Evolutionary conservation across 2,329 filamentous ascomycete genomes (phyloP).

Genomic region (Penicillium hesseltinei): DNA sequence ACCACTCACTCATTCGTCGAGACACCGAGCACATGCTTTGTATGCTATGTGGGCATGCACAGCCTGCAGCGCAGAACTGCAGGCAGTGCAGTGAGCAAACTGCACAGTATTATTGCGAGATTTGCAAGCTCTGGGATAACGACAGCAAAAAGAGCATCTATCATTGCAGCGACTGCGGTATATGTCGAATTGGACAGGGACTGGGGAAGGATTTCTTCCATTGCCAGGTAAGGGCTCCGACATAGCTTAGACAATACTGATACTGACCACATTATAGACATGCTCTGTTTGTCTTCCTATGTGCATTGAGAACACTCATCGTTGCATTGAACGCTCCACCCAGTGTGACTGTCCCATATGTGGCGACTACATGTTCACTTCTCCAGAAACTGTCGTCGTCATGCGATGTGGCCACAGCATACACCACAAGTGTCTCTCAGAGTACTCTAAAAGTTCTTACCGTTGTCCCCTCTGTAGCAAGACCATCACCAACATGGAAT

Average conservation of each 20-base stretch:
- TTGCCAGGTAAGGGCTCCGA: conserved; percentile 71
- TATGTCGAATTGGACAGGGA: conserved; percentile 86
- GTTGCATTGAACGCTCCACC: conserved; percentile 89
- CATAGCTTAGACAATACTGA: neutral
- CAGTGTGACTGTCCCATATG: conserved; percentile 97
- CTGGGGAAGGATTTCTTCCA: conserved; percentile 97
- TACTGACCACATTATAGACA: conserved; percentile 53
- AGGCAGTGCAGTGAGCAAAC: conserved; percentile 71
- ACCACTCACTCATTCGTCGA: conserved; percentile 74
- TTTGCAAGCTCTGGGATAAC: conserved; percentile 97
- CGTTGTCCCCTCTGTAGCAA: conserved; percentile 97
- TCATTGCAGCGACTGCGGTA: conserved; percentile 93
- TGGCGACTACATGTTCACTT: conserved; percentile 94
- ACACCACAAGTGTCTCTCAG: conserved; percentile 82
- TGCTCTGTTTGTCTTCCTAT: conserved; percentile 95
- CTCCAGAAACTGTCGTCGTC: conserved; percentile 81
- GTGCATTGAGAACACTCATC: conserved; percentile 77
- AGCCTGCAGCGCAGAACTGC: conserved; percentile 77
- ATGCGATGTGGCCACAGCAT: conserved; percentile 97
- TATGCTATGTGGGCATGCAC: conserved; percentile 87
- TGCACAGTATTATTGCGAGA: conserved; percentile 87
- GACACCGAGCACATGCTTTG: conserved; percentile 95
- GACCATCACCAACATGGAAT: conserved; percentile 96
- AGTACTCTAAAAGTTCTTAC: conserved; percentile 86
- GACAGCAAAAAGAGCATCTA: conserved; percentile 89